phyloP scores from a whole-genome alignment of 768 basidiomycete genomes.

The Rhodotorula toruloides region DNA sequence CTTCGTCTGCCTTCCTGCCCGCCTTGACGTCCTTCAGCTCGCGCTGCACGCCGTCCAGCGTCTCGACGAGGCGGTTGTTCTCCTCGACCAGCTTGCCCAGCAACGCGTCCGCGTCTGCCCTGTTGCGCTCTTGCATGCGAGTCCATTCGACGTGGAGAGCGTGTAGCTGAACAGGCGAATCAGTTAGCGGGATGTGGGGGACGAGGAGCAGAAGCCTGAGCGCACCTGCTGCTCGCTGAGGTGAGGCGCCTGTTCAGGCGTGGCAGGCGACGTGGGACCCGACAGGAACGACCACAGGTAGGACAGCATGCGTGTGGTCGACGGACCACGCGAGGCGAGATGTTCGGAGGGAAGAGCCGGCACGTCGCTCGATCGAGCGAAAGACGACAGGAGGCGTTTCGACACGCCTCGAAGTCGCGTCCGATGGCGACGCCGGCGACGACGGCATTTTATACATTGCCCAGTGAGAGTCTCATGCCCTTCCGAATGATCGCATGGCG shows the following conservation, averaged over 20 bases:
- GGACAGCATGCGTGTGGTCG: too few species aligned
- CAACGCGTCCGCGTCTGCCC: background rate
- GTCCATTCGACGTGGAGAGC: slow-evolving; percentile 9
- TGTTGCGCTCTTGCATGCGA: background rate
- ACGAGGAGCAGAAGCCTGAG: background rate
- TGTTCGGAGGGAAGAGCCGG: too few species aligned
- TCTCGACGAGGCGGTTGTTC: background rate
- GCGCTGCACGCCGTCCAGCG: background rate
- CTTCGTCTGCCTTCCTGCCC: slow-evolving; percentile 10
- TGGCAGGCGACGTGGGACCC: background rate
- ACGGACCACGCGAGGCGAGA: too few species aligned
- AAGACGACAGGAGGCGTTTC: too few species aligned
- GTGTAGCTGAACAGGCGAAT: background rate
- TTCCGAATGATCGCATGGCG: background rate
- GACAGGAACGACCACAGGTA: background rate
- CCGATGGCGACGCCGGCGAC: too few species aligned
- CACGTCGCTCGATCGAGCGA: too few species aligned
- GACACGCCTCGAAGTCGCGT: too few species aligned
- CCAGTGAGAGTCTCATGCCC: too few species aligned
- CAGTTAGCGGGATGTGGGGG: background rate
- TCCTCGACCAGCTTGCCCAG: slow-evolving; percentile 9
- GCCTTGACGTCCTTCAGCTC: slow-evolving; percentile 17
- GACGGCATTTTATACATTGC: too few species aligned
- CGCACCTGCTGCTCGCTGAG: background rate
- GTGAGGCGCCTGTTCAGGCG: background rate